phyloP scores from a whole-genome alignment of 139 green algal species.

The Auxenochlorella protothecoides region DNA sequence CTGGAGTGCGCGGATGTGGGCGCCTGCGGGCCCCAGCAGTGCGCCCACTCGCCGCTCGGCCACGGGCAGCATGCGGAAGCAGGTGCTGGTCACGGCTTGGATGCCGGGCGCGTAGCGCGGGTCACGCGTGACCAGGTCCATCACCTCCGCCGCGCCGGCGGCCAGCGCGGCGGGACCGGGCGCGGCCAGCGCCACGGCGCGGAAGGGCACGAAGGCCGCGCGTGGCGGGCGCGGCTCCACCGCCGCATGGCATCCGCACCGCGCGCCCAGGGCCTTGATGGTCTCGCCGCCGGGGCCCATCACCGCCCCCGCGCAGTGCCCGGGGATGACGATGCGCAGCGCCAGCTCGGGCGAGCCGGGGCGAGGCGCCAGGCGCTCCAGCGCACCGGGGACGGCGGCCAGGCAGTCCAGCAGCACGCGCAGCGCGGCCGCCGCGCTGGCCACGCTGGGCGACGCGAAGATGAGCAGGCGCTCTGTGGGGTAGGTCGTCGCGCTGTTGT shows the following conservation, averaged over 20 bases:
- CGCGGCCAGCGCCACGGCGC: constrained; percentile 13
- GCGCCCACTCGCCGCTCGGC: constrained; percentile 15
- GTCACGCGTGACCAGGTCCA: constrained; percentile 13
- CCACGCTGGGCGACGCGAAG: too few species aligned
- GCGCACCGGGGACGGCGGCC: too few species aligned
- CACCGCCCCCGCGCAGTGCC: constrained; percentile 19
- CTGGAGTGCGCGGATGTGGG: constrained; percentile 19
- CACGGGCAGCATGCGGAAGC: constrained; percentile 18
- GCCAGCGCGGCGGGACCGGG: constrained; percentile 1
- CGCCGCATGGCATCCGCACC: neutral
- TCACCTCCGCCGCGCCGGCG: constrained; percentile 11
- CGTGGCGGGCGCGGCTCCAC: constrained; percentile 17
- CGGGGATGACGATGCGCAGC: constrained; percentile 14
- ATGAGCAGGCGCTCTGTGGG: too few species aligned
- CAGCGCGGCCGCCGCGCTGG: too few species aligned
- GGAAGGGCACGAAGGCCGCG: constrained; percentile 27
- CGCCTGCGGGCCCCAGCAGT: constrained; percentile 19
- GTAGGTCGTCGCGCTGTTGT: too few species aligned
- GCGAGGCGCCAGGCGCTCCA: too few species aligned
- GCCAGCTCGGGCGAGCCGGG: too few species aligned
- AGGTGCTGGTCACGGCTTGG: constrained; percentile 15
- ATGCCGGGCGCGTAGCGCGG: constrained; percentile 17
- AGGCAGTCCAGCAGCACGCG: too few species aligned
- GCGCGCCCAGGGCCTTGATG: constrained; percentile 9
- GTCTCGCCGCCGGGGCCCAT: constrained; percentile 19